phyloP scores from a whole-genome alignment of 2,329 filamentous ascomycete genomes.

The Aspergillus sp. region DNA sequence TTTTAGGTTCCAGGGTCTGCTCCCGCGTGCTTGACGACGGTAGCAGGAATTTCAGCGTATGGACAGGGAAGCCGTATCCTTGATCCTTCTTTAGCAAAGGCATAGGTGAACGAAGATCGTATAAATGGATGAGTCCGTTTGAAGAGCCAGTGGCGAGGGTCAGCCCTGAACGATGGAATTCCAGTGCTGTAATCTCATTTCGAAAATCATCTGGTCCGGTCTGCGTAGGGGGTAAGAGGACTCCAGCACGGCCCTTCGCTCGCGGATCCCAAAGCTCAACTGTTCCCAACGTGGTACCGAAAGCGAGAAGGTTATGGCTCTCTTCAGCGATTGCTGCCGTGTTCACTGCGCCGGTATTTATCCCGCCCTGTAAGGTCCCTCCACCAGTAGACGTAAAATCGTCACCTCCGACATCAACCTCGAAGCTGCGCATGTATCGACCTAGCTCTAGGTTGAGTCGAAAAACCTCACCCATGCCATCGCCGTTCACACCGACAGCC shows the following conservation, averaged over 20 bases:
- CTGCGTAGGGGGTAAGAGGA: conserved; percentile 64
- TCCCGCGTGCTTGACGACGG: conserved; percentile 72
- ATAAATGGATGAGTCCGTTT: conserved; percentile 83
- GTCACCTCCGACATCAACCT: conserved; percentile 86
- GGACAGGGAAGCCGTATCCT: conserved; percentile 90
- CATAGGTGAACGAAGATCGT: conserved; percentile 85
- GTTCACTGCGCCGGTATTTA: conserved; percentile 84
- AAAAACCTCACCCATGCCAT: conserved; percentile 90
- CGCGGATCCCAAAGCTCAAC: conserved; percentile 96
- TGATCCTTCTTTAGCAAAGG: conserved; percentile 92
- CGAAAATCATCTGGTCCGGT: conserved; percentile 45
- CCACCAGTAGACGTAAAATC: conserved; percentile 69
- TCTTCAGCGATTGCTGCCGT: conserved; percentile 83
- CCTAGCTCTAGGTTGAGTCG: conserved; percentile 89
- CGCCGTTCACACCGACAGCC: conserved; percentile 81
- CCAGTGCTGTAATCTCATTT: conserved; percentile 79
- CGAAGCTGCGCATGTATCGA: conserved; percentile 91
- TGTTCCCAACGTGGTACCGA: conserved; percentile 92
- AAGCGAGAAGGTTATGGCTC: conserved; percentile 87
- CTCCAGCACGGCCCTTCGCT: conserved; percentile 77
- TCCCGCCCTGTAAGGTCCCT: conserved; percentile 81
- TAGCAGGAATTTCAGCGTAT: conserved; percentile 73
- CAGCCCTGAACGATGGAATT: conserved; percentile 83
- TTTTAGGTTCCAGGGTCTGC: conserved; percentile 70
- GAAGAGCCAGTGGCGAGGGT: conserved; percentile 87